A percentile compares a stretch with the other conserved stretches of the same genome.
Conservation (phyloP, 306 rosid genomes). For the Castanea crenata region DNA sequence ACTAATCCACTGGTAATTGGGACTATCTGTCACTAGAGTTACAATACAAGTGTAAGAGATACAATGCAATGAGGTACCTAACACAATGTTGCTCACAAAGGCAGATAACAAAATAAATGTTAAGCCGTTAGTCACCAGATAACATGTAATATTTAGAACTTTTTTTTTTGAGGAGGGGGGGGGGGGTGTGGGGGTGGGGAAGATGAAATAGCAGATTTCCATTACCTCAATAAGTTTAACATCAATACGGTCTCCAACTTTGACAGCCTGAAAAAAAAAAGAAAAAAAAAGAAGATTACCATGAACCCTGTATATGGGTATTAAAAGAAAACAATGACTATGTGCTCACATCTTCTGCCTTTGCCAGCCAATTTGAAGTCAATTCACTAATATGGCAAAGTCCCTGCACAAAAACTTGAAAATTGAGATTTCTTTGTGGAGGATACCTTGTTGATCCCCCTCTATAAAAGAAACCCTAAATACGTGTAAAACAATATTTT, state of each 20-base stretch:
- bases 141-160: too few relatives aligned
- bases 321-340: neutral
- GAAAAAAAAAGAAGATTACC: neutral
- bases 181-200: neutral
- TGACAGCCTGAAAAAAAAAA: slow-evolving; percentile 63
- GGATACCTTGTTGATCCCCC: neutral
- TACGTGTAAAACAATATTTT: neutral
- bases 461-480: neutral
- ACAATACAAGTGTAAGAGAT: too few relatives aligned
- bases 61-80: too few relatives aligned
- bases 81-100: neutral
- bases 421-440: slow-evolving; percentile 13
- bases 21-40: too few relatives aligned
- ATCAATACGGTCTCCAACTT: slow-evolving; percentile 83
- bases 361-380: slow-evolving; percentile 84
- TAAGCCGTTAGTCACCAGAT: neutral
- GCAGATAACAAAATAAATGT: neutral
- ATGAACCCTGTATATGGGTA: neutral
- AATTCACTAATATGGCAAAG: slow-evolving; percentile 97
- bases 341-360: slow-evolving; percentile 85
- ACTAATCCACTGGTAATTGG: too few relatives aligned
- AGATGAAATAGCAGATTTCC: neutral
- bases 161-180: neutral
- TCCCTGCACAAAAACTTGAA: slow-evolving; percentile 55
- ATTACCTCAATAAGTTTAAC: slow-evolving; percentile 95